Base-by-base conservation (phyloP, 495 filamentous ascomycete species). In the Lasiosphaeriaceae sp. region DNA sequence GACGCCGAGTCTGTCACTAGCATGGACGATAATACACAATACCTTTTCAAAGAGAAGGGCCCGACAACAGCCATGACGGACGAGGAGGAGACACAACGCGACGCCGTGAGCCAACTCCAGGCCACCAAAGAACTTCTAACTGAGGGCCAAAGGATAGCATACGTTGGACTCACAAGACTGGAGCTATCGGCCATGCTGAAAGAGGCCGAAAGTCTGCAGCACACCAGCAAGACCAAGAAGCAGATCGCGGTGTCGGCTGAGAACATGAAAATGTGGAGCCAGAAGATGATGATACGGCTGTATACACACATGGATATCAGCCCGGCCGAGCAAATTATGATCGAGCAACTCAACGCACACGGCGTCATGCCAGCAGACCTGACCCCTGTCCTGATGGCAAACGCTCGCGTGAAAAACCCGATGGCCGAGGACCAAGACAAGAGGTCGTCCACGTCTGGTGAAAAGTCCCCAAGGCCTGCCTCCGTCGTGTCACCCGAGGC, bases 281-380 rank as follows among this genome's bases (percentile, higher is more conserved):
- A 97, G 66, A 92, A 92, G 71, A 95, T 96, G 78, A 97, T 97
- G 90, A 81, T 95, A 12, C 84, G 92, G 54, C 66, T 99, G 34
- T 97, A 97, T 71, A 74, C 80, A 19, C 94, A 99, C 73, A 97
- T 99, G 94, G 94, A 99, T 53, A 92, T 99, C 63, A 88, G 85
- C 64, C 68, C 87, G 21, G 82, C 79, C 54, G 94, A 99, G 76
- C 94, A 99, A 75, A 77, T 99, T 64, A 99, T 99, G 94, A 97
- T 99, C 60, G 94, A 99, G 71, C 95, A 99, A 71, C 77, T 99
- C 56, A 84, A 88, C 12, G 88, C 90, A 49, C 94, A 99, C 74
- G 95, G 92, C 12, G 91, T 99, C 8, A 74, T 89, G 57, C 87
- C 93, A 2, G 72, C 71, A 31, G 94, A 99, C 71, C 77, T 99